Base-by-base conservation (phyloP, 2,329 filamentous ascomycete genomes). In the Aspergillus puulaauensis region DNA sequence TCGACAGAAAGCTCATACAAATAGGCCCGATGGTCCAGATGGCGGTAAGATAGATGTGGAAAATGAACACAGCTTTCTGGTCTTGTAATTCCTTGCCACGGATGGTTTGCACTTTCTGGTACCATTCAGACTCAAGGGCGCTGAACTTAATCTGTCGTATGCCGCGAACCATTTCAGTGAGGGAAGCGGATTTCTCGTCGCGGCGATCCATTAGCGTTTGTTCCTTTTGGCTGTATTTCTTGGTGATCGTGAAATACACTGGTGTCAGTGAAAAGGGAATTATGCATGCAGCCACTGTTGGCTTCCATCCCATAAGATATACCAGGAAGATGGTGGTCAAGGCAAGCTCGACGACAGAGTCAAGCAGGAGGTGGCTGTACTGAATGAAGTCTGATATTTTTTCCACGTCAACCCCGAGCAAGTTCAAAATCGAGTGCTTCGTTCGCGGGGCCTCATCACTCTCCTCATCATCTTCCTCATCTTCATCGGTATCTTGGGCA, bases 71-170 rank as follows among this genome's bases (percentile, higher is more conserved):
- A 41, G 76, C 80, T 83, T 87, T 90, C 40, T 90, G 81, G 24
- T 83, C 83, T 4, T 75, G 73, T 11, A 93, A 79, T 70, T 93
- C 90, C 50, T 81, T 83, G 47, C 85, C 81, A 66, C 90, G 80
- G 14, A 86, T 83, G 61, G 81, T 73, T 60, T 80, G 73, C 69
- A 93, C 89, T 59, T 87, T 89, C 21, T 80, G 77, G 68, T 90
- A 84, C 90, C 90, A 93, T 64, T 90, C 85, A 19, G 78, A 75
- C 71, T 93, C 90, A 1, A 91, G 75, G 1, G 90, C 90, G 1
- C 88, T 89, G 65, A 93, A 92, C 68, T 93, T 93, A 76, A 93
- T 91, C 73, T 93, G 90, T 1, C 90, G 85, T 62, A 93, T 92
- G 3, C 90, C 90, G 64, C 89, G 84, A 2, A 93, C 75, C 1